Percentiles rank a stretch among this genome's conserved stretches.
phyloP scores from a whole-genome alignment of 768 basidiomycete genomes.

The Panaeolus cyanescens region DNA sequence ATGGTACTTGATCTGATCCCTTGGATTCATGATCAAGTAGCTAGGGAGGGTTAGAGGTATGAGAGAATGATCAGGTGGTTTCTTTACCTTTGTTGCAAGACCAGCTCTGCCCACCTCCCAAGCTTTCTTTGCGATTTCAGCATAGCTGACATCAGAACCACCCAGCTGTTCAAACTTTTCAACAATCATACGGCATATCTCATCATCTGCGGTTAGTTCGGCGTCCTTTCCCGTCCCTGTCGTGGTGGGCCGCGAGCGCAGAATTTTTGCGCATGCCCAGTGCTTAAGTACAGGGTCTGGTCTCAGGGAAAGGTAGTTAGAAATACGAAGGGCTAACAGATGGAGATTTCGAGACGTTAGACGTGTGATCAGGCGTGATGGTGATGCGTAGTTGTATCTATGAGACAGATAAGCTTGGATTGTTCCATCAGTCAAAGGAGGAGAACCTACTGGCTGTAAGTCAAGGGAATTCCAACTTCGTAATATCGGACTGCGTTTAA shows the following conservation, averaged over 20 bases:
- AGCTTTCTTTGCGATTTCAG: constrained; percentile 91
- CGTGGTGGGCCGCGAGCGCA: constrained; percentile 62
- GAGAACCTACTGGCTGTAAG: constrained; percentile 78
- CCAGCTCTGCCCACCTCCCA: constrained; percentile 85
- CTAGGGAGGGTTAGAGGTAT: constrained; percentile 34
- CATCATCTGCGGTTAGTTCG: constrained; percentile 70
- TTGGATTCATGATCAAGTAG: constrained; percentile 89
- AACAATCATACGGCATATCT: constrained; percentile 81
- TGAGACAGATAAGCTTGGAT: neutral
- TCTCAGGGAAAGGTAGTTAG: constrained; percentile 78
- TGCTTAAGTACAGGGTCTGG: constrained; percentile 89
- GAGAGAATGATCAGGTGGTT: neutral
- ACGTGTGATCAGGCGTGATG: constrained; percentile 77
- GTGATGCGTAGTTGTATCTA: constrained; percentile 83
- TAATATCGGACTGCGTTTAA: constrained; percentile 90
- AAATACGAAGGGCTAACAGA: constrained; percentile 89
- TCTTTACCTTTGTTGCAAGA: constrained; percentile 78
- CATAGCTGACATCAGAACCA: constrained; percentile 81
- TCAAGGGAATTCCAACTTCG: constrained; percentile 92
- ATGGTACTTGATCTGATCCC: constrained; percentile 90
- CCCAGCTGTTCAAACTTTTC: constrained; percentile 87
- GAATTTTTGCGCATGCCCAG: constrained; percentile 95
- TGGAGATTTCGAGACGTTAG: constrained; percentile 88
- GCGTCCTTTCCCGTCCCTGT: constrained; percentile 53
- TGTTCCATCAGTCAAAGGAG: neutral